A percentile compares a stretch with the other conserved stretches of the same genome.
Conservation (phyloP, 306 rosid genomes). For the Cajanus cajan region DNA sequence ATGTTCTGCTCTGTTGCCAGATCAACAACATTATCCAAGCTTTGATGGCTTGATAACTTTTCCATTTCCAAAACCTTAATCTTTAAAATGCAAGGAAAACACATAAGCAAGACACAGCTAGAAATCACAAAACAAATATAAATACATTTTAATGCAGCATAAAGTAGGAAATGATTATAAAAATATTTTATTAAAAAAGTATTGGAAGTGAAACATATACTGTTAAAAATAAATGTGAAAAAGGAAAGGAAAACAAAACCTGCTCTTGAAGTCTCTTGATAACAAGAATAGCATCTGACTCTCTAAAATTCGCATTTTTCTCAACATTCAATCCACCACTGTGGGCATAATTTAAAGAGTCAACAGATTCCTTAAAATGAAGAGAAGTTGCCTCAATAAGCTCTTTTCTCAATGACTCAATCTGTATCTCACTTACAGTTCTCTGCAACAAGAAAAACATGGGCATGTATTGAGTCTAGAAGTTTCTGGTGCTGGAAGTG, state of each 20-base stretch:
- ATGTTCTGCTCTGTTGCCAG: conserved; percentile 72
- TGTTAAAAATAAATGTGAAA: neutral
- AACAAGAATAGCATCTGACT: conserved; percentile 68
- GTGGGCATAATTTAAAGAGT: conserved; percentile 35
- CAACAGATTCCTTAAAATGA: conserved; percentile 32
- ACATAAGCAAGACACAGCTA: conserved; percentile 4
- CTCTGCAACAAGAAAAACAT: conserved; percentile 50
- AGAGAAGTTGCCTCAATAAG: conserved; percentile 44
- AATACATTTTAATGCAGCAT: conserved; percentile 24
- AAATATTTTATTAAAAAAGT: neutral
- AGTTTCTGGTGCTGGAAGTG: conserved; percentile 18
- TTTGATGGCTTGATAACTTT: conserved; percentile 75
- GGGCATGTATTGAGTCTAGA: neutral
- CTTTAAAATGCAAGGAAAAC: conserved; percentile 41
- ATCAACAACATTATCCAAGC: conserved; percentile 69
- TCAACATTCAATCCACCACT: conserved; percentile 43
- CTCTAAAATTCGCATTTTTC: conserved; percentile 46
- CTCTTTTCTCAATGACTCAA: conserved; percentile 60
- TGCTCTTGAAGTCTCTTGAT: conserved; percentile 90
- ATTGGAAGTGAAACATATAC: neutral
- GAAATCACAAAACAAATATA: neutral
- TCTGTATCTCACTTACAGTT: conserved; percentile 65
- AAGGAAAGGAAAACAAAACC: conserved; percentile 38
- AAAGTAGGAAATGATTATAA: conserved; percentile 16
- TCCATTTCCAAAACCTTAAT: conserved; percentile 75